A percentile compares a stretch with the other conserved stretches of the same genome.
phyloP scores from a whole-genome alignment of 139 green algal species.

The Choricystis sp. region DNA sequence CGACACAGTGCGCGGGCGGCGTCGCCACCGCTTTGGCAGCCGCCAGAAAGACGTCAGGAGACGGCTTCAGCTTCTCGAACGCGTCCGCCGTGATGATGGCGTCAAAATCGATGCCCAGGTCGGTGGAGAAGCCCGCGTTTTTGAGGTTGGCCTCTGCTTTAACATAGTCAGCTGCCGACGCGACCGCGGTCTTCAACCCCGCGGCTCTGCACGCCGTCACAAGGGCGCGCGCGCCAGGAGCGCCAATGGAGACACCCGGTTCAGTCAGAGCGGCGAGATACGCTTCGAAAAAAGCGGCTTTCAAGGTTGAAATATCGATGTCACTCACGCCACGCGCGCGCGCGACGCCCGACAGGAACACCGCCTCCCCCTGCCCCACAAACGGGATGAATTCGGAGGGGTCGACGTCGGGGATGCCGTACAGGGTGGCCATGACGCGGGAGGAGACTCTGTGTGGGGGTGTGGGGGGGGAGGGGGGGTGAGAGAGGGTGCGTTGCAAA shows the following conservation, averaged over 20 bases:
- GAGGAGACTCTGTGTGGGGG: not conserved
- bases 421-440: constrained; percentile 26
- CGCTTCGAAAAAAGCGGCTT: constrained; percentile 46
- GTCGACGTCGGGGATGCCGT: constrained; percentile 23
- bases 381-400: constrained; percentile 46
- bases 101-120: constrained; percentile 29
- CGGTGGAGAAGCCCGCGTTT: constrained; percentile 25
- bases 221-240: constrained; percentile 31
- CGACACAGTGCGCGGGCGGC: constrained; percentile 31
- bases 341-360: constrained; percentile 41
- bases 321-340: constrained; percentile 16
- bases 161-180: constrained; percentile 47
- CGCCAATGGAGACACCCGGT: constrained; percentile 21
- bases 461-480: not conserved
- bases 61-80: constrained; percentile 41
- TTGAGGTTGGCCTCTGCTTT: constrained; percentile 54
- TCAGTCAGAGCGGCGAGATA: constrained; percentile 26
- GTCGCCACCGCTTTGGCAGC: constrained; percentile 31
- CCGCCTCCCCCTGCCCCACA: constrained; percentile 36
- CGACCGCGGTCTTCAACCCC: constrained; percentile 41
- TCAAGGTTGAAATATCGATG: constrained; percentile 25
- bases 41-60: constrained; percentile 54
- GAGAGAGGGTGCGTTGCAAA: not conserved
- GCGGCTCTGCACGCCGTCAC: constrained; percentile 30
- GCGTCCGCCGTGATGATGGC: constrained; percentile 41